These are phyloP conservation scores for Peronospora destructor DNA, from an alignment of 352 stramenopile genomes.

Conservation along the genomic window DNA sequence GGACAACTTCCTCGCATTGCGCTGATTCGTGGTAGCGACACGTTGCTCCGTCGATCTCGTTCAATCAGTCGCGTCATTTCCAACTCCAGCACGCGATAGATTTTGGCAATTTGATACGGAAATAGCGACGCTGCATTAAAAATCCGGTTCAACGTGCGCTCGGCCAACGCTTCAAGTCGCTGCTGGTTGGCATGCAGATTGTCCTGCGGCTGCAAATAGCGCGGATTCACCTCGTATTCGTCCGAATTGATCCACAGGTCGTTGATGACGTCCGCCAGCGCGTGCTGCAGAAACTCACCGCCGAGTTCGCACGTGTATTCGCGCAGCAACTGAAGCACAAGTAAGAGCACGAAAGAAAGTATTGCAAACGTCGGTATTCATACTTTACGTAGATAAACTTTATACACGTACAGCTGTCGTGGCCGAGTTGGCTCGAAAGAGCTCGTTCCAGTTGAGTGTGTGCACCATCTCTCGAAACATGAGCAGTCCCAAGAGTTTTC, in stretches of 20 bases:
- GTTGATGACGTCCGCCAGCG: slow-evolving; percentile 44
- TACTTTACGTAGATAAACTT: slow-evolving; percentile 1
- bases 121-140: slow-evolving; percentile 47
- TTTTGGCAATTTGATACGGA: slow-evolving; percentile 69
- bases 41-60: slow-evolving; percentile 44
- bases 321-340: slow-evolving; percentile 38
- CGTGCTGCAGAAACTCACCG: slow-evolving; percentile 53
- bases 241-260: slow-evolving; percentile 43
- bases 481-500: slow-evolving; percentile 54
- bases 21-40: slow-evolving; percentile 44
- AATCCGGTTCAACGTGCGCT: slow-evolving; percentile 43
- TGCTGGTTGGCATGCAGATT: slow-evolving; percentile 46
- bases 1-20: slow-evolving; percentile 39
- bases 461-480: slow-evolving; percentile 76
- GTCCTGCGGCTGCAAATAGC: slow-evolving; percentile 32
- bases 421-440: slow-evolving; percentile 74
- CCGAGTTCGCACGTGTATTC: slow-evolving; percentile 74
- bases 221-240: slow-evolving; percentile 64
- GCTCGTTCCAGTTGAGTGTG: slow-evolving; percentile 76
- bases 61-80: slow-evolving; percentile 73
- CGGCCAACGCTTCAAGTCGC: slow-evolving; percentile 45
- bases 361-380: background rate
- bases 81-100: slow-evolving; percentile 62
- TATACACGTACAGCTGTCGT: slow-evolving; percentile 45
- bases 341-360: slow-evolving; percentile 1